Conservation (phyloP, 2,329 filamentous ascomycete genomes). For the Penicillium oxalicum region DNA sequence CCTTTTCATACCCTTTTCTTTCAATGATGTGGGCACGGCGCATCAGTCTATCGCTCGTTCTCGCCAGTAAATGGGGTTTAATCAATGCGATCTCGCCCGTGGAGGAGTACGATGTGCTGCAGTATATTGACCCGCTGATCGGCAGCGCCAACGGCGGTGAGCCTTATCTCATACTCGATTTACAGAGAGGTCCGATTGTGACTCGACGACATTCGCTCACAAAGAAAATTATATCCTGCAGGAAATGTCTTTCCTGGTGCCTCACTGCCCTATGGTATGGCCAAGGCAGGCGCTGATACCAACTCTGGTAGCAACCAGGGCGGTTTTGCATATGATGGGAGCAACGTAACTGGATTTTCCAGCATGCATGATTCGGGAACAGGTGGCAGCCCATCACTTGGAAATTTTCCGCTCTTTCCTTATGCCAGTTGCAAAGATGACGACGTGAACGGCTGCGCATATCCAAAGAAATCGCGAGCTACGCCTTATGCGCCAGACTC, state of each 20-base stretch:
- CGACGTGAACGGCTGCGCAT: slow-evolving; percentile 57
- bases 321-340: slow-evolving; percentile 50
- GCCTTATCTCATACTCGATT: not conserved
- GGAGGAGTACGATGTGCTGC: slow-evolving; percentile 37
- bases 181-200: not conserved
- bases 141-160: slow-evolving; percentile 47
- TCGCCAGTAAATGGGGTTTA: slow-evolving; percentile 8
- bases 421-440: slow-evolving; percentile 56
- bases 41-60: slow-evolving; percentile 10
- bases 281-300: slow-evolving; percentile 53
- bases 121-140: slow-evolving; percentile 49
- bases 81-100: slow-evolving; percentile 9
- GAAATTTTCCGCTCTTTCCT: slow-evolving; percentile 67
- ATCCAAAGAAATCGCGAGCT: slow-evolving; percentile 50
- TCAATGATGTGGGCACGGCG: slow-evolving; percentile 9
- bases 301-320: slow-evolving; percentile 48
- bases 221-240: slow-evolving; percentile 1
- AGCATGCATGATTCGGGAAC: slow-evolving; percentile 49
- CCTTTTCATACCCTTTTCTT: slow-evolving; percentile 6
- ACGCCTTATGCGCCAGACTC: slow-evolving; percentile 44
- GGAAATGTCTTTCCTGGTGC: slow-evolving; percentile 55
- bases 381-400: slow-evolving; percentile 55
- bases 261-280: slow-evolving; percentile 50
- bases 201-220: not conserved
- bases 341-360: slow-evolving; percentile 47